Base-by-base conservation (phyloP, 495 filamentous ascomycete species). In the Lasiosphaeria ovina region DNA sequence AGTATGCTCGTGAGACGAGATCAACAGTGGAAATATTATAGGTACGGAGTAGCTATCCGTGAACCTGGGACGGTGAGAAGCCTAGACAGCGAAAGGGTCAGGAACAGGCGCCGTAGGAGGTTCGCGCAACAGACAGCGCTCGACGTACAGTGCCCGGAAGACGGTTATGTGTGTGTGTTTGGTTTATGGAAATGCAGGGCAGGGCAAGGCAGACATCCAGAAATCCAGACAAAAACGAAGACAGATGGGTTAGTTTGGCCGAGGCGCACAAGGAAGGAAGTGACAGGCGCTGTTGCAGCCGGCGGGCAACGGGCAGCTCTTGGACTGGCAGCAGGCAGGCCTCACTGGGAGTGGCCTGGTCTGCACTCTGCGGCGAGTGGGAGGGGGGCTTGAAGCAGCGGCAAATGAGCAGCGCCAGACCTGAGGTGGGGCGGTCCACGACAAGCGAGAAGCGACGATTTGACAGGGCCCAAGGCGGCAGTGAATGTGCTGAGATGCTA, bases 391-490 rank as follows among this genome's bases (percentile, higher is more conserved):
- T 62, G 62, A 65, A 66, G 65, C 72, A 67, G 66, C 69, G 66
- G 61, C 69, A 73, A 73, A 68, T 64, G 47, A 67, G 57, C 61
- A 65, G 38, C 44, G 31, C 6, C 35, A 24, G 54, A 40, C 54
- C 54, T 48, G 52, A 38, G 59, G 64, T 65, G 51, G 61, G 61
- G 59, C 47, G 44, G 51, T 34, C 24, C 57, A 54, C 48, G 60
- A 67, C 69, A 70, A 69, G 69, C 65, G 69, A 72, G 62, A 63
- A 68, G 61, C 65, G 64, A 69, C 69, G 63, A 63, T 60, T 68
- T 58, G 70, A 66, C 71, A 72, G 68, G 68, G 66, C 64, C 55
- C 51, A 40, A 60, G 61, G 71, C 71, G 69, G 71, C 67, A 65
- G 67, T 68, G 68, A 61, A 51, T 69, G 70, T 72, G 70, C 70